Percentiles rank a stretch among this genome's conserved stretches.
Evolutionary conservation across 225 moss, liverwort and hornwort species (phyloP).

Genomic region (Takakia lepidozioides): DNA sequence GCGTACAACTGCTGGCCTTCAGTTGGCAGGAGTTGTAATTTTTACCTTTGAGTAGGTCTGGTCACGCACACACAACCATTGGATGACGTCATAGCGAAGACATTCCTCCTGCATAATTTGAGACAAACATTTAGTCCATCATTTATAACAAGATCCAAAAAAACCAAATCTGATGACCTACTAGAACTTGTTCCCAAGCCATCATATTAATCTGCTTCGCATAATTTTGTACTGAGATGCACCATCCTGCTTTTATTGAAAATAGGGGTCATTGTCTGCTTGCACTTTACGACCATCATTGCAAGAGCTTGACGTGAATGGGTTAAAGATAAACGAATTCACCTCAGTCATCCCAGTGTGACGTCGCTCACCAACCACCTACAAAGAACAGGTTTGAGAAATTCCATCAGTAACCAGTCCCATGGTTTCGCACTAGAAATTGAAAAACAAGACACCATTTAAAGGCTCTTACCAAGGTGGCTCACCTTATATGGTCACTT

Average conservation of each 20-base stretch:
- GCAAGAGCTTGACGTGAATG: background rate
- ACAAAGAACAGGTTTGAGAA: background rate
- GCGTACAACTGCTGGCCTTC: too few relatives aligned
- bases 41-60: constrained; percentile 87
- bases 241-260: background rate
- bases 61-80: constrained; percentile 95
- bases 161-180: too few relatives aligned
- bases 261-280: background rate
- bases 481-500: too few relatives aligned
- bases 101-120: constrained; percentile 65
- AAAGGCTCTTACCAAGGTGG: too few relatives aligned
- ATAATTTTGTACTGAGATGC: background rate
- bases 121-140: background rate
- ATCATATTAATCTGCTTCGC: background rate
- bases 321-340: background rate
- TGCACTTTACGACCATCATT: background rate
- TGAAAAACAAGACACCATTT: too few relatives aligned
- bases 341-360: constrained; percentile 67
- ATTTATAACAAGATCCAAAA: background rate
- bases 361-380: constrained; percentile 92
- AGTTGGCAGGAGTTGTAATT: too few relatives aligned
- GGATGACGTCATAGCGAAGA: constrained; percentile 89
- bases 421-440: too few relatives aligned
- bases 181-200: too few relatives aligned
- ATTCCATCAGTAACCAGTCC: too few relatives aligned